These are phyloP conservation scores for Brassica carinata DNA, from an alignment of 345 rosid species.

Conservation along the genomic window DNA sequence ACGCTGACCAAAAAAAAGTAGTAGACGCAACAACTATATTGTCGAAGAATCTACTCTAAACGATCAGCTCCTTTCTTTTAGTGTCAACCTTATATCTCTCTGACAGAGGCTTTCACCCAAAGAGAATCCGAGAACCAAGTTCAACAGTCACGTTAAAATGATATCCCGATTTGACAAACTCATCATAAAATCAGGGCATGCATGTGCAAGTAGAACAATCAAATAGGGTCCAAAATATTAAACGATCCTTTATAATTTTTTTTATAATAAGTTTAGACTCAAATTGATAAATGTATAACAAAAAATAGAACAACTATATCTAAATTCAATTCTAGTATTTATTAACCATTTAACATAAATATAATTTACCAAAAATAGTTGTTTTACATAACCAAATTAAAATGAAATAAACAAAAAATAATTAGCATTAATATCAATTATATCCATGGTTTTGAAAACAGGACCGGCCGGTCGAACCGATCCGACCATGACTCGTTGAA, in stretches of 20 bases:
- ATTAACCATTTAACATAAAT: neutral
- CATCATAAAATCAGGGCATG: neutral
- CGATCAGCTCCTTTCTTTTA: neutral
- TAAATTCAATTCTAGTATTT: neutral
- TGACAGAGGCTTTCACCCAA: neutral
- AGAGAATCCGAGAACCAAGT: constrained; percentile 9
- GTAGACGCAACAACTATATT: neutral
- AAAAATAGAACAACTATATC: too few species aligned
- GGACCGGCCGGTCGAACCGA: too few species aligned
- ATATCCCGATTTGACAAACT: neutral
- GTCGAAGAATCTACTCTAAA: neutral
- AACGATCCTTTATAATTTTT: neutral
- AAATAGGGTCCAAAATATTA: neutral
- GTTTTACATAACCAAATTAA: neutral
- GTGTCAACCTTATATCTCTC: neutral
- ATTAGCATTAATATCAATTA: neutral
- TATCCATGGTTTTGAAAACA: too few species aligned
- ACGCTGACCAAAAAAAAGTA: too few species aligned
- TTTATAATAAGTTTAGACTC: neutral
- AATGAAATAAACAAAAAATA: too few species aligned
- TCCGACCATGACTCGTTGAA: too few species aligned
- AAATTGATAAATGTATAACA: too few species aligned
- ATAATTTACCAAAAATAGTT: neutral
- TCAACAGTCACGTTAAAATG: neutral
- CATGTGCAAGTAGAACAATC: neutral